Evolutionary conservation across 495 filamentous ascomycete species (phyloP).

Genomic region (Aspergillus campestris): DNA sequence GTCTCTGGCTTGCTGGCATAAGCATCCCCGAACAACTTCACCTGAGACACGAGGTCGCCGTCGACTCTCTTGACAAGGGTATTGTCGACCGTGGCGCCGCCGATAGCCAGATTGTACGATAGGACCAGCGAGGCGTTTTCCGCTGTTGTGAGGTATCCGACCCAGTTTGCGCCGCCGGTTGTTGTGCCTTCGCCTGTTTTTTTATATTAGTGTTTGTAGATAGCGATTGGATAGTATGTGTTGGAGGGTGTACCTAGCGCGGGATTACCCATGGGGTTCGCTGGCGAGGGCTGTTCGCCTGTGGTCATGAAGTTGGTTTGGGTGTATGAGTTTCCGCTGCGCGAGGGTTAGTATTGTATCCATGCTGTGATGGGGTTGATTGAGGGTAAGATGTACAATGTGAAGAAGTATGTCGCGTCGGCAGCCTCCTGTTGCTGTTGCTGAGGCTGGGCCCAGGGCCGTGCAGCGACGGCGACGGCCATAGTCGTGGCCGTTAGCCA

Average conservation of each 20-base stretch:
- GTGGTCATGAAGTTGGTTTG: conserved; percentile 57
- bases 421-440: background rate
- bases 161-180: conserved; percentile 43
- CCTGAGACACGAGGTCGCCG: conserved; percentile 23
- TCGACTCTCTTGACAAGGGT: conserved; percentile 27
- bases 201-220: too few relatives aligned
- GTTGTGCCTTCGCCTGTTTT: conserved; percentile 40
- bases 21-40: conserved; percentile 18
- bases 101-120: conserved; percentile 48
- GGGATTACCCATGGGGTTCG: conserved; percentile 74
- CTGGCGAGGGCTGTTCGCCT: conserved; percentile 46
- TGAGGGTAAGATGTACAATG: conserved; percentile 18
- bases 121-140: conserved; percentile 46
- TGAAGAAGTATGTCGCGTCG: conserved; percentile 25
- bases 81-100: conserved; percentile 48
- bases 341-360: background rate
- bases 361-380: background rate
- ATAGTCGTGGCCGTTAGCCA: conserved; percentile 9
- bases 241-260: conserved; percentile 16
- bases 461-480: conserved; percentile 11
- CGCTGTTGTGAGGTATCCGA: conserved; percentile 47
- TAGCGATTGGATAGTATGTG: background rate
- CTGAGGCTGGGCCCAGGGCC: conserved; percentile 4
- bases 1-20: conserved; percentile 23
- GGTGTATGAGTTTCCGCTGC: conserved; percentile 52